A percentile compares a stretch with the other conserved stretches of the same genome.
Evolutionary conservation across 257 asterid species (phyloP).

Genomic region (Plantago major): DNA sequence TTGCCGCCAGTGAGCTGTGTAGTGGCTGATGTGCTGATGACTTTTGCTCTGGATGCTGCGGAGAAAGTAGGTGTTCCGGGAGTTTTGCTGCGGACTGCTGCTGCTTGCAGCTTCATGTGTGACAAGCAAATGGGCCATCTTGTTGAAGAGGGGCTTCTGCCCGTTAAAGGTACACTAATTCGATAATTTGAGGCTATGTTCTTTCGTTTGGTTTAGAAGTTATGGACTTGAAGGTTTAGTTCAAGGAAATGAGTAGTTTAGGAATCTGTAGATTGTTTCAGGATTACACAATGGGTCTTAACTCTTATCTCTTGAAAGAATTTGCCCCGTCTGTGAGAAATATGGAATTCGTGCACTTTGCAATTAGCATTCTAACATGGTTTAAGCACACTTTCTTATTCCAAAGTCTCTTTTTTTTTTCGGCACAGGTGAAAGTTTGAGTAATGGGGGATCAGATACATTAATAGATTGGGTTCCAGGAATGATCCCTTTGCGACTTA

Average conservation of each 20-base stretch:
- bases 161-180: conserved; percentile 38
- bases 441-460: conserved; percentile 19
- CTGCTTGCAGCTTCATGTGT: conserved; percentile 35
- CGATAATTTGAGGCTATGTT: background rate
- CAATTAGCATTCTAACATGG: too few relatives aligned
- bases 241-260: too few relatives aligned
- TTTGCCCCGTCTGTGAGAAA: too few relatives aligned
- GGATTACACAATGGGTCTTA: too few relatives aligned
- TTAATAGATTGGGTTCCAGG: conserved; percentile 34
- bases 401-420: background rate
- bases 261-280: too few relatives aligned
- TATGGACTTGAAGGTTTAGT: too few relatives aligned
- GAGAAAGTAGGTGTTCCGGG: conserved; percentile 39
- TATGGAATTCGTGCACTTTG: too few relatives aligned
- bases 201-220: background rate
- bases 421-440: background rate
- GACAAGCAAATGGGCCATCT: conserved; percentile 23
- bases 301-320: too few relatives aligned
- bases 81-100: conserved; percentile 29
- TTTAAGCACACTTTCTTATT: background rate
- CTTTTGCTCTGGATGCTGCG: conserved; percentile 38
- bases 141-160: conserved; percentile 25
- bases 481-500: conserved; percentile 26
- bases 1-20: conserved; percentile 45
- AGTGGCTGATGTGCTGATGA: conserved; percentile 37